A percentile compares a stretch with the other conserved stretches of the same genome.
Evolutionary conservation across 768 basidiomycete species (phyloP).

Genomic region (Punctularia strigosozonata): DNA sequence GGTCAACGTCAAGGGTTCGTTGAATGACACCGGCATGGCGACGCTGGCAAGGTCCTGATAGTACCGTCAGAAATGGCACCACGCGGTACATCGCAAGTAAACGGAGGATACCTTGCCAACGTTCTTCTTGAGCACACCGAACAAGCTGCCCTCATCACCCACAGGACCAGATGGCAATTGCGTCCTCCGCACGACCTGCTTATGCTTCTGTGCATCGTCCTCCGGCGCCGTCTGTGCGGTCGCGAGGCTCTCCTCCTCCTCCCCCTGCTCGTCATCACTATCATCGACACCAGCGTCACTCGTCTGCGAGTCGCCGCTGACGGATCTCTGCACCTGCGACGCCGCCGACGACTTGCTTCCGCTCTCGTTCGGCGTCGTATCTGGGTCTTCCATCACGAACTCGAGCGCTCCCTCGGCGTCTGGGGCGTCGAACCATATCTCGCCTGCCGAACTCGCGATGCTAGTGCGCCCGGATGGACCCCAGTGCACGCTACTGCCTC

Average conservation of each 20-base stretch:
- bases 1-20: conserved; percentile 75
- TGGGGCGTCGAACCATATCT: conserved; percentile 76
- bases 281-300: conserved; percentile 2
- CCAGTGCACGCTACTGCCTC: neutral
- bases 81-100: conserved; percentile 1
- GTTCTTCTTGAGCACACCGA: conserved; percentile 77
- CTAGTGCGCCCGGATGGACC: too few relatives aligned
- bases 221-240: conserved; percentile 2
- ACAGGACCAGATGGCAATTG: conserved; percentile 46
- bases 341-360: conserved; percentile 17
- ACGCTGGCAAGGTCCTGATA: conserved; percentile 70
- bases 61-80: conserved; percentile 2
- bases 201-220: neutral
- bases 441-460: too few relatives aligned
- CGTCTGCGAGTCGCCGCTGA: conserved; percentile 13
- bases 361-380: conserved; percentile 16
- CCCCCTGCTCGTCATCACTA: conserved; percentile 1
- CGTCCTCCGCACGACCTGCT: conserved; percentile 36
- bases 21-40: conserved; percentile 81
- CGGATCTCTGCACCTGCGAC: conserved; percentile 20
- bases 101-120: conserved; percentile 58
- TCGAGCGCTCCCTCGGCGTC: conserved; percentile 54
- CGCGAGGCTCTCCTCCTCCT: neutral
- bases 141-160: conserved; percentile 74
- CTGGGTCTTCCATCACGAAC: conserved; percentile 43